Evolutionary conservation across 768 basidiomycete species (phyloP).

Genomic region (Crucibulum laeve): DNA sequence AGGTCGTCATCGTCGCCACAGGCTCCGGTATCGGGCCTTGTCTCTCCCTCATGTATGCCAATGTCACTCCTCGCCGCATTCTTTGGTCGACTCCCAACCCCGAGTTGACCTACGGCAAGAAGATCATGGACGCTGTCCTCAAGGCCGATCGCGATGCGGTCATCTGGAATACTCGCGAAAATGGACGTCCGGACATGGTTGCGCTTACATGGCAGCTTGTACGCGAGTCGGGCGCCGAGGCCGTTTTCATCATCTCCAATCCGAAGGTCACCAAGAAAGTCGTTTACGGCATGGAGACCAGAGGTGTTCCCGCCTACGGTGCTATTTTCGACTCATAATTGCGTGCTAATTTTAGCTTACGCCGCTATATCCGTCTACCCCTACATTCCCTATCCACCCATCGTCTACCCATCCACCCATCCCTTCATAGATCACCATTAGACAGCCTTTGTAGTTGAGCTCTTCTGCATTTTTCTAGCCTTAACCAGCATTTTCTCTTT

Average conservation of each 20-base stretch:
- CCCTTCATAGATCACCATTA: no score
- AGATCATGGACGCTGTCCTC: conserved; percentile 32
- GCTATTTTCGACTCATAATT: conserved; percentile 36
- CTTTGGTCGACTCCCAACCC: conserved; percentile 39
- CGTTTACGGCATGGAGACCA: conserved; percentile 34
- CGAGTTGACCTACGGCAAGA: conserved; percentile 34
- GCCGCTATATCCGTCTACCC: no score
- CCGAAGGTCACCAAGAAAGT: conserved; percentile 33
- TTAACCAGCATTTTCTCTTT: no score
- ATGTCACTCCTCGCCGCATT: conserved; percentile 29
- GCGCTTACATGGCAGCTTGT: conserved; percentile 33
- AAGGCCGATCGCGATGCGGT: conserved; percentile 33
- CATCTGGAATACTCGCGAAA: conserved; percentile 32
- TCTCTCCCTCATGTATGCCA: conserved; percentile 28
- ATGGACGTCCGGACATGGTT: conserved; percentile 36
- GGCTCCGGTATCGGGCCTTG: conserved; percentile 51
- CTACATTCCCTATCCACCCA: no score
- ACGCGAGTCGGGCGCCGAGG: conserved; percentile 32
- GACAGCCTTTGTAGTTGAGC: no score
- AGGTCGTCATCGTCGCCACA: conserved; percentile 49
- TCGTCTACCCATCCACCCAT: no score
- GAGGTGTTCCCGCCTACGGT: conserved; percentile 36
- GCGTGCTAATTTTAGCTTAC: no score
- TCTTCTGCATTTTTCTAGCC: no score
- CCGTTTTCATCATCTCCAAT: conserved; percentile 37